These are phyloP conservation scores for Saturnispora diversa DNA, from an alignment of 805 yeast genomes.

Conservation along the genomic window DNA sequence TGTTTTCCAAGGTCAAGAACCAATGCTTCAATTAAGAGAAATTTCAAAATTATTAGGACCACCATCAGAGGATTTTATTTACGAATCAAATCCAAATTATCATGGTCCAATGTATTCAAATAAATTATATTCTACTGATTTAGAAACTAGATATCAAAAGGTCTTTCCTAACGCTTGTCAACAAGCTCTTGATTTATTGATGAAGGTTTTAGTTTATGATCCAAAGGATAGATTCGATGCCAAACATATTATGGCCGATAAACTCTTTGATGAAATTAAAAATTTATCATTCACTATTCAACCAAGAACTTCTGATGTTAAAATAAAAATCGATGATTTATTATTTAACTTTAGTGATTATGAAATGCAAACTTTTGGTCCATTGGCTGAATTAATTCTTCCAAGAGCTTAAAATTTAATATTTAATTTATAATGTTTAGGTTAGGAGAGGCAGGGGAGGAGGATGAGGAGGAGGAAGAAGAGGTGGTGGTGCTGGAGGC, in stretches of 20 bases:
- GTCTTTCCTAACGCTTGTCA: constrained; percentile 73
- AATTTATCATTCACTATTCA: constrained; percentile 36
- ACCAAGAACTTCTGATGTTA: constrained; percentile 28
- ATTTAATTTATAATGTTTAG: constrained; percentile 8
- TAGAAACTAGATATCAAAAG: constrained; percentile 39
- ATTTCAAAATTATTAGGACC: constrained; percentile 88
- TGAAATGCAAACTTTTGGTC: constrained; percentile 37
- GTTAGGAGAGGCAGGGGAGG: no score
- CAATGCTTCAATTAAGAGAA: constrained; percentile 80
- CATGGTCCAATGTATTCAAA: constrained; percentile 66
- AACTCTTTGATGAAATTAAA: constrained; percentile 82
- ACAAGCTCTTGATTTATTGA: constrained; percentile 77
- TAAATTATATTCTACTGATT: constrained; percentile 33
- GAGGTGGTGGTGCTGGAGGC: no score
- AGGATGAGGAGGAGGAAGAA: no score
- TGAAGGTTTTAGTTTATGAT: constrained; percentile 78
- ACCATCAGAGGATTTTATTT: constrained; percentile 65
- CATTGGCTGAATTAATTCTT: constrained; percentile 19
- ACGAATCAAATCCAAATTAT: constrained; percentile 66
- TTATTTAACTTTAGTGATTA: constrained; percentile 65
- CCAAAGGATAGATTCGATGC: constrained; percentile 81
- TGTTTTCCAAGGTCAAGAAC: constrained; percentile 90
- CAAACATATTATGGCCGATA: constrained; percentile 74
- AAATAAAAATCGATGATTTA: constrained; percentile 32
- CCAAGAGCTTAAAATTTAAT: constrained; percentile 16